These are phyloP conservation scores for Curvularia eragrostidis DNA, from an alignment of 2,329 filamentous ascomycete species.

Conservation along the genomic window DNA sequence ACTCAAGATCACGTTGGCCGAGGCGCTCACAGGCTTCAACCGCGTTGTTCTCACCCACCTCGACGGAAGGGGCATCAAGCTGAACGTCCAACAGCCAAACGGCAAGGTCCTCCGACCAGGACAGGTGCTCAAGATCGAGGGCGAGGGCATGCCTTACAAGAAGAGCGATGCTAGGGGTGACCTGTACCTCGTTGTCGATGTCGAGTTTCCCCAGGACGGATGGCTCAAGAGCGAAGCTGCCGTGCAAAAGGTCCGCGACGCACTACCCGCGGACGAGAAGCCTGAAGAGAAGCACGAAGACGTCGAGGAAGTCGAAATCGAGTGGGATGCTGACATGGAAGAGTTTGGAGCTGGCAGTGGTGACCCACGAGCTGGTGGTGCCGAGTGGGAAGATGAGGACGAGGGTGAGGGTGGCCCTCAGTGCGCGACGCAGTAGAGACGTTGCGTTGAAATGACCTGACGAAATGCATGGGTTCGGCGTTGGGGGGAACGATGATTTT, in stretches of 20 bases:
- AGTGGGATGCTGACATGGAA: slow-evolving; percentile 82
- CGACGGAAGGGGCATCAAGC: slow-evolving; percentile 86
- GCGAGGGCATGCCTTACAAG: slow-evolving; percentile 96
- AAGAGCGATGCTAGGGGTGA: slow-evolving; percentile 83
- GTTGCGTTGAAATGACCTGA: slow-evolving; percentile 19
- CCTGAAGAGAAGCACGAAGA: slow-evolving; percentile 71
- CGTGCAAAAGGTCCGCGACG: slow-evolving; percentile 73
- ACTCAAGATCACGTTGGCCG: slow-evolving; percentile 79
- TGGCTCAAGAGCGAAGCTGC: slow-evolving; percentile 76
- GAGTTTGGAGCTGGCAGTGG: slow-evolving; percentile 78
- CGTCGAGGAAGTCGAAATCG: slow-evolving; percentile 84
- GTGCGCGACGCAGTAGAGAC: slow-evolving; percentile 71
- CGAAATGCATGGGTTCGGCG: slow-evolving; percentile 34
- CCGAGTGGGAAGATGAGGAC: slow-evolving; percentile 75
- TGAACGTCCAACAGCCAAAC: slow-evolving; percentile 71
- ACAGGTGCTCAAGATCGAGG: slow-evolving; percentile 82
- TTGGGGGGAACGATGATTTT: slow-evolving; percentile 22
- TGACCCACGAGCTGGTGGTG: slow-evolving; percentile 69
- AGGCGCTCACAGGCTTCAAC: slow-evolving; percentile 88
- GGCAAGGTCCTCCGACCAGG: slow-evolving; percentile 84
- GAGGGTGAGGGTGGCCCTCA: slow-evolving; percentile 68
- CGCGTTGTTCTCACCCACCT: slow-evolving; percentile 90
- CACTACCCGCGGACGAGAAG: slow-evolving; percentile 69
- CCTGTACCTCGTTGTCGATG: slow-evolving; percentile 82
- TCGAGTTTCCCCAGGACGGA: slow-evolving; percentile 86